A percentile compares a stretch with the other conserved stretches of the same genome.
These are phyloP conservation scores for Exsudoporus frostii DNA, from an alignment of 768 basidiomycete genomes.

Conservation along the genomic window DNA sequence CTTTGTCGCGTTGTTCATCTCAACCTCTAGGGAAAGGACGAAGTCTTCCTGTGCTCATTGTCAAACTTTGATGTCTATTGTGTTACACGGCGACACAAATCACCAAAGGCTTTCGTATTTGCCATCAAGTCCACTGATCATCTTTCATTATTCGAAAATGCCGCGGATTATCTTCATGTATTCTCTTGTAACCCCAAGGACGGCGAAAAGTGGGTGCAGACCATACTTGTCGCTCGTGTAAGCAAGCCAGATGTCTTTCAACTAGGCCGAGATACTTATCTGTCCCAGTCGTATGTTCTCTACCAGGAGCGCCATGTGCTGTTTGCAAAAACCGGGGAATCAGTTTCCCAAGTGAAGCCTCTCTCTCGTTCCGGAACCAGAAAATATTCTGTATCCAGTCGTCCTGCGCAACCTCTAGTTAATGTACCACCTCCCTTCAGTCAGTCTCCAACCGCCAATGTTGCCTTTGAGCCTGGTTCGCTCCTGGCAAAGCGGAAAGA, in stretches of 20 bases:
- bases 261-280: conserved; percentile 7
- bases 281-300: conserved; percentile 71
- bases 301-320: conserved; percentile 71
- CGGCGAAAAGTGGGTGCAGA: conserved; percentile 75
- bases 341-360: conserved; percentile 27
- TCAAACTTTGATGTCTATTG: conserved; percentile 87
- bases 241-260: conserved; percentile 22
- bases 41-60: conserved; percentile 75
- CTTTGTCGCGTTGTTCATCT: conserved; percentile 4
- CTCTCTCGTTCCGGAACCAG: conserved; percentile 38
- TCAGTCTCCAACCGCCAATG: conserved; percentile 30
- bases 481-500: conserved; percentile 56
- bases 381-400: conserved; percentile 32
- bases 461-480: conserved; percentile 74
- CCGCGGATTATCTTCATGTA: conserved; percentile 81
- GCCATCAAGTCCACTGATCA: conserved; percentile 88
- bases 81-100: conserved; percentile 71
- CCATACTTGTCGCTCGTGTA: conserved; percentile 78
- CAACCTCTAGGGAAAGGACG: conserved; percentile 71
- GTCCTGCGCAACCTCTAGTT: conserved; percentile 48
- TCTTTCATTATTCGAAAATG: conserved; percentile 81
- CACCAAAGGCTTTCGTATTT: conserved; percentile 84
- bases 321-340: conserved; percentile 34
- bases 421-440: conserved; percentile 41
- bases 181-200: conserved; percentile 77